These are phyloP conservation scores for Hypoxylon sp. DNA, from an alignment of 2,329 filamentous ascomycete species.

Conservation along the genomic window DNA sequence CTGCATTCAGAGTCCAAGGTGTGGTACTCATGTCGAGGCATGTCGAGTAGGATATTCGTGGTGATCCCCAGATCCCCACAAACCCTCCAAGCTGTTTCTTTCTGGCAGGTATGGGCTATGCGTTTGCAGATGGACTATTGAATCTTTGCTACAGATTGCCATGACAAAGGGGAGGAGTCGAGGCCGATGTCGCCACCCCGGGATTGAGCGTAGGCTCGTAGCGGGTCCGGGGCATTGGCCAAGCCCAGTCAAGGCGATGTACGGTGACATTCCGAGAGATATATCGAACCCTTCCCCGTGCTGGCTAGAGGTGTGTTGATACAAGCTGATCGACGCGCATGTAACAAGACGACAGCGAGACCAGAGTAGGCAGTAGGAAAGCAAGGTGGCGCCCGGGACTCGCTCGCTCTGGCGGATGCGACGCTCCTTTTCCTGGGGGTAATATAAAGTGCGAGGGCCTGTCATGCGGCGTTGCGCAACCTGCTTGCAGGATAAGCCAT, in stretches of 20 bases:
- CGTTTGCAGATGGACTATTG: slow-evolving; percentile 1
- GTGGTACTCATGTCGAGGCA: background rate
- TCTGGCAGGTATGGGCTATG: slow-evolving; percentile 6
- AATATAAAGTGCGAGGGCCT: slow-evolving; percentile 31
- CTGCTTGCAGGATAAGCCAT: slow-evolving; percentile 30
- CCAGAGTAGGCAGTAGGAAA: slow-evolving; percentile 16
- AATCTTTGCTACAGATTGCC: slow-evolving; percentile 10
- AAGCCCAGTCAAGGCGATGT: slow-evolving; percentile 33
- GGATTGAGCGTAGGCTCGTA: slow-evolving; percentile 18
- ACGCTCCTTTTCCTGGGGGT: slow-evolving; percentile 29
- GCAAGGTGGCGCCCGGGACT: slow-evolving; percentile 24
- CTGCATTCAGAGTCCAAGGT: slow-evolving; percentile 3
- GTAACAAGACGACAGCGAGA: slow-evolving; percentile 19
- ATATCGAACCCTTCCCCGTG: slow-evolving; percentile 21
- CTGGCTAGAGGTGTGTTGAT: slow-evolving; percentile 19
- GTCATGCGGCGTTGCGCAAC: slow-evolving; percentile 34
- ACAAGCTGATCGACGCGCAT: slow-evolving; percentile 28
- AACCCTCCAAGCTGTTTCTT: slow-evolving; percentile 5
- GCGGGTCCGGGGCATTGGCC: slow-evolving; percentile 25
- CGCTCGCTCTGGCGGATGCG: slow-evolving; percentile 40
- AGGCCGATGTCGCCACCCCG: slow-evolving; percentile 35
- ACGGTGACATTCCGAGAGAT: slow-evolving; percentile 37
- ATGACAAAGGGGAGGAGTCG: slow-evolving; percentile 16
- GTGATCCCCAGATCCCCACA: slow-evolving; percentile 5
- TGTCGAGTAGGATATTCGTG: background rate